These are phyloP conservation scores for Arthrobotrys megalospora DNA, from an alignment of 2,329 filamentous ascomycete species.

Conservation along the genomic window DNA sequence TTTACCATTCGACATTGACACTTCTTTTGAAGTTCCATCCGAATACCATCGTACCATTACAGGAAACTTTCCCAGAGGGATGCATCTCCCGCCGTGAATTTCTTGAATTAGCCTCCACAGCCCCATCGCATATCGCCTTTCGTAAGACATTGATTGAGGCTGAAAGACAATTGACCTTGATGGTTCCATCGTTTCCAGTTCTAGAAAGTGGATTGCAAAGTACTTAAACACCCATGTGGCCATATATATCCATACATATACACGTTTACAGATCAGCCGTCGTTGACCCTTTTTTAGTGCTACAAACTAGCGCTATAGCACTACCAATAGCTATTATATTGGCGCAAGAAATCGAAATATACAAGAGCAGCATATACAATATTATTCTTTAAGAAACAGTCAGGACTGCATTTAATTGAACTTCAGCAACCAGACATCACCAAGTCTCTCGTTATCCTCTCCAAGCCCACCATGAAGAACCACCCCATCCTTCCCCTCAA, in stretches of 20 bases:
- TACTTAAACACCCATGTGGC: constrained; percentile 13
- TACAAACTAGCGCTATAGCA: no score
- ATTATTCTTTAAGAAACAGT: no score
- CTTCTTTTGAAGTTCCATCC: no score
- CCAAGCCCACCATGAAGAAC: constrained; percentile 75
- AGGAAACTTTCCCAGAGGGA: no score
- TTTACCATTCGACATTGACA: no score
- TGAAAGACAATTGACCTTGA: neutral
- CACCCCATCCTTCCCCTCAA: constrained; percentile 73
- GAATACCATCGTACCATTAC: no score
- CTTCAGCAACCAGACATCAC: constrained; percentile 77
- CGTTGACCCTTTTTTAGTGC: no score
- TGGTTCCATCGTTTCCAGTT: neutral
- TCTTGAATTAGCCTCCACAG: neutral
- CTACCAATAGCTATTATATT: neutral
- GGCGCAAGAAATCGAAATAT: no score
- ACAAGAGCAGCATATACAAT: no score
- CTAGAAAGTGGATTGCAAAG: neutral
- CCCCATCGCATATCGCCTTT: neutral
- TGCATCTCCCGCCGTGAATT: neutral
- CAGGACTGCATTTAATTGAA: constrained; percentile 65
- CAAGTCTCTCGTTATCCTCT: constrained; percentile 71
- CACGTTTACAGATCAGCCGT: neutral
- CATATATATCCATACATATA: neutral
- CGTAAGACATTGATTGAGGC: constrained; percentile 21